Base-by-base conservation (phyloP, 139 green algal species). In the Micractinium sp. region DNA sequence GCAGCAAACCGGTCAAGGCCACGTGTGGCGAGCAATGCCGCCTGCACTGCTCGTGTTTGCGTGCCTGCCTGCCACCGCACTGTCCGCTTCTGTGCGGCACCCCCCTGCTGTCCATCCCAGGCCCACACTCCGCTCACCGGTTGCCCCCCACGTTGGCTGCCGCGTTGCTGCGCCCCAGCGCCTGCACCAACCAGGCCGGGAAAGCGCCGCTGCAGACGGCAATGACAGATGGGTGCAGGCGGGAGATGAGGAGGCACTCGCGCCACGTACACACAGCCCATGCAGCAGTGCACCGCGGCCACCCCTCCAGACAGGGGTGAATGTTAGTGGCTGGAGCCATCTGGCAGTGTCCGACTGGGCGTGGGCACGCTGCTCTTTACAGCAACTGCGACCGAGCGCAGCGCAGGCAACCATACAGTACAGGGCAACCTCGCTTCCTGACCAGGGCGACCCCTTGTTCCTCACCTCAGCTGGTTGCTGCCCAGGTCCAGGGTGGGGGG, bases 401-500 rank as follows among this genome's bases (percentile, higher is more conserved):
- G 5, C 19, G 67, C 69, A 16, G 14, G 2, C 29, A 33, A 20
- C 69, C 27, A 76, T n/a, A 2, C 69, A 76, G 69, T 35, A 35
- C 69, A 76, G 3, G 71, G 71, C 25, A 35, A 38, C 14, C 63
- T 71, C 20, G 20, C 15, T 67, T 14, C 15, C 60, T 16, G 60
- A 23, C 60, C 15, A 35, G 38, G 38, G 20, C 33, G 31, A 18
- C 33, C 33, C 16, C 74, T 1, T 80, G 73, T 31, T 23, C 19
- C 73, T 78, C 38, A 81, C 83, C 67, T 87, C 25, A 87, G 67
- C 67, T 63, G 29, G 83, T 87, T 87, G 27, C 36, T 38, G 1
- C 38, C 39, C 20, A 87, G 83, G 67, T 87, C 83, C 36, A 87
- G 66, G 1, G 67, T 69, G 36, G 36, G 35, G 5, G 83, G 83